Evolutionary conservation across 139 green algal species (phyloP).

Genomic region (Pleodorina starrii): DNA sequence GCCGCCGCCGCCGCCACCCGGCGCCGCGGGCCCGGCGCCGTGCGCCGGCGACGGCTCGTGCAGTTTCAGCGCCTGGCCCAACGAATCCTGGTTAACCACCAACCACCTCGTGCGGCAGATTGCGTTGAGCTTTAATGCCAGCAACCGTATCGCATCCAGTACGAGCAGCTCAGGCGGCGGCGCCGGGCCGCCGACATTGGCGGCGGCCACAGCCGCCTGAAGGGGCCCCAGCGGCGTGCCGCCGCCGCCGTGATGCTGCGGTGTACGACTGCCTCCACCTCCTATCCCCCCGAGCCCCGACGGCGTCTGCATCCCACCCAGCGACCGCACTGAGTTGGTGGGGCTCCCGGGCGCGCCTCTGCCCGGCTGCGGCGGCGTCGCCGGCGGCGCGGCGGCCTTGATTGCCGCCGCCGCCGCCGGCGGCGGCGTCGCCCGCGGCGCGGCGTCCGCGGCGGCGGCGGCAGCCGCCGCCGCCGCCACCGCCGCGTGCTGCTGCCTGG

Average conservation of each 20-base stretch:
- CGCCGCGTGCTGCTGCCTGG: neutral
- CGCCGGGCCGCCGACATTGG: neutral
- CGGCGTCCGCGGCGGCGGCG: neutral
- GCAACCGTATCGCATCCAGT: constrained; percentile 40
- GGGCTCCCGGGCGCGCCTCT: neutral
- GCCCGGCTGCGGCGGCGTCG: neutral
- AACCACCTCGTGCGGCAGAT: constrained; percentile 41
- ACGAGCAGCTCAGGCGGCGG: constrained; percentile 11
- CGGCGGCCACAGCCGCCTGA: neutral
- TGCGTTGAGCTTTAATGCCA: constrained; percentile 33
- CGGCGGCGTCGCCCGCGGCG: neutral
- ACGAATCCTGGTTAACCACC: constrained; percentile 42
- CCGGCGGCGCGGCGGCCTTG: neutral
- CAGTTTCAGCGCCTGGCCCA: constrained; percentile 3
- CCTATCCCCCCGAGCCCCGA: neutral
- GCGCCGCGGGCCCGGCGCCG: neutral
- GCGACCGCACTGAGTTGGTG: neutral
- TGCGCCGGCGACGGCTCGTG: constrained; percentile 15
- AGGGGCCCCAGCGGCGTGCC: constrained; percentile 21
- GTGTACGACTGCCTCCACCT: neutral
- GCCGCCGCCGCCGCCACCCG: neutral
- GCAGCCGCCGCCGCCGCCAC: neutral
- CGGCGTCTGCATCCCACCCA: constrained; percentile 7
- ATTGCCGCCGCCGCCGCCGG: neutral
- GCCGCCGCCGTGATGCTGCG: constrained; percentile 17